phyloP scores from a whole-genome alignment of 176 grass and related monocot species.

The Lolium perenne region DNA sequence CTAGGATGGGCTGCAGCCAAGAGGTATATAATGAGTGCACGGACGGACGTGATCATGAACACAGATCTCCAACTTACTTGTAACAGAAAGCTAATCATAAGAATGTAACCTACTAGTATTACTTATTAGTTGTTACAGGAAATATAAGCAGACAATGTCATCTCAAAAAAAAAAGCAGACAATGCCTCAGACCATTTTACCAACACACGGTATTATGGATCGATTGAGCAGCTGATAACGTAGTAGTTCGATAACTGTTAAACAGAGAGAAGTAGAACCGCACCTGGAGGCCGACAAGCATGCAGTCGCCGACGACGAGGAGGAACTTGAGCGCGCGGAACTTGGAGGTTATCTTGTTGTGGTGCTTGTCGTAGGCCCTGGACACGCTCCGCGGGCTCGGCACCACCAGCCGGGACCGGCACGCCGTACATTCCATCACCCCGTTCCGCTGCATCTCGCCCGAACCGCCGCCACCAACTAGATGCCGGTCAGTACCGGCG shows the following conservation, averaged over 20 bases:
- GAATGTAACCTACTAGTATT: not conserved
- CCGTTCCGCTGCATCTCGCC: slow-evolving; percentile 80
- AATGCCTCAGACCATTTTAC: slow-evolving; percentile 7
- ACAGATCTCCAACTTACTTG: not conserved
- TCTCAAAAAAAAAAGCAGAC: too few species aligned
- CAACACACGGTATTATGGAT: not conserved
- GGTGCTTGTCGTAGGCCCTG: slow-evolving; percentile 92
- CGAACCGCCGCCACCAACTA: slow-evolving; percentile 1
- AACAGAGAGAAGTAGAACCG: not conserved
- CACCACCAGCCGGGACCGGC: slow-evolving; percentile 76
- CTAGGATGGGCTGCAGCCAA: slow-evolving; percentile 88
- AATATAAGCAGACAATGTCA: too few species aligned
- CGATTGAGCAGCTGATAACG: not conserved
- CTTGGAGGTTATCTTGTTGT: slow-evolving; percentile 79
- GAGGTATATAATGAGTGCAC: not conserved
- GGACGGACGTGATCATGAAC: slow-evolving; percentile 23
- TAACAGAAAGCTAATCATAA: slow-evolving; percentile 9
- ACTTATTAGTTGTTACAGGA: not conserved
- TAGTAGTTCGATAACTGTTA: not conserved
- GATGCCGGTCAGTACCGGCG: slow-evolving; percentile 25
- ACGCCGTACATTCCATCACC: slow-evolving; percentile 78
- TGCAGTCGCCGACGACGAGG: slow-evolving; percentile 85
- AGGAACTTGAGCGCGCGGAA: slow-evolving; percentile 74
- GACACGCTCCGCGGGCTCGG: slow-evolving; percentile 83
- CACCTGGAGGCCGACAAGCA: slow-evolving; percentile 90